Evolutionary conservation across 306 rosid genomes (phyloP).

Genomic region (Luffa aegyptiaca): DNA sequence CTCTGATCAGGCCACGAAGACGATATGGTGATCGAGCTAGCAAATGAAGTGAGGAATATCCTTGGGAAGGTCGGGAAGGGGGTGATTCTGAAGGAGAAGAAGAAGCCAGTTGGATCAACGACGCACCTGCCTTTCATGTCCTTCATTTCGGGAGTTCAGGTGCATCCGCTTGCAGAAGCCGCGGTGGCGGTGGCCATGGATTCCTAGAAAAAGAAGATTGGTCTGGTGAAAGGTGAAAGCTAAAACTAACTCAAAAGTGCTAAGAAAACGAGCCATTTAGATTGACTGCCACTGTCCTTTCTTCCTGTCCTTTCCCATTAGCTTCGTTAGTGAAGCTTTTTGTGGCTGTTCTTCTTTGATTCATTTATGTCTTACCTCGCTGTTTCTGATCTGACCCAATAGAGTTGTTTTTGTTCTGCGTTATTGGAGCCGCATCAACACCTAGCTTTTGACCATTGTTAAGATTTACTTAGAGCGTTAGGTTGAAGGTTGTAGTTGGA

Average conservation of each 20-base stretch:
- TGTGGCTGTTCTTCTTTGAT: not conserved
- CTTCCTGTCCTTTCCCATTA: not conserved
- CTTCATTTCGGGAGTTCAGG: constrained; percentile 40
- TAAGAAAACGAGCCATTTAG: not conserved
- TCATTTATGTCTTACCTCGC: not conserved
- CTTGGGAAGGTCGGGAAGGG: constrained; percentile 44
- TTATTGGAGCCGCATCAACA: not conserved
- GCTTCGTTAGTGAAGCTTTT: not conserved
- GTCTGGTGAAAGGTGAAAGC: not conserved
- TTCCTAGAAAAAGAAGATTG: constrained; percentile 10
- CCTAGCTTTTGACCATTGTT: not conserved
- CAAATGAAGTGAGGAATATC: constrained; percentile 75
- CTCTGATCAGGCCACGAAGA: constrained; percentile 66
- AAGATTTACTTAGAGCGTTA: not conserved
- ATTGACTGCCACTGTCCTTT: not conserved
- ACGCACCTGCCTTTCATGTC: constrained; percentile 44
- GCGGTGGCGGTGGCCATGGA: constrained; percentile 64
- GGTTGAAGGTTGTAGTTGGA: not conserved
- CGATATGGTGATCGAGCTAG: constrained; percentile 77
- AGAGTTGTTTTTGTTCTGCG: not conserved
- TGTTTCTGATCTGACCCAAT: constrained; percentile 2
- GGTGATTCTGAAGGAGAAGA: constrained; percentile 27
- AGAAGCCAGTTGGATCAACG: constrained; percentile 28
- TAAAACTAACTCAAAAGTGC: not conserved
- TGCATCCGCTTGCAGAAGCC: constrained; percentile 65